These are phyloP conservation scores for Neurospora sp. DNA, from an alignment of 495 filamentous ascomycete genomes.

Conservation along the genomic window DNA sequence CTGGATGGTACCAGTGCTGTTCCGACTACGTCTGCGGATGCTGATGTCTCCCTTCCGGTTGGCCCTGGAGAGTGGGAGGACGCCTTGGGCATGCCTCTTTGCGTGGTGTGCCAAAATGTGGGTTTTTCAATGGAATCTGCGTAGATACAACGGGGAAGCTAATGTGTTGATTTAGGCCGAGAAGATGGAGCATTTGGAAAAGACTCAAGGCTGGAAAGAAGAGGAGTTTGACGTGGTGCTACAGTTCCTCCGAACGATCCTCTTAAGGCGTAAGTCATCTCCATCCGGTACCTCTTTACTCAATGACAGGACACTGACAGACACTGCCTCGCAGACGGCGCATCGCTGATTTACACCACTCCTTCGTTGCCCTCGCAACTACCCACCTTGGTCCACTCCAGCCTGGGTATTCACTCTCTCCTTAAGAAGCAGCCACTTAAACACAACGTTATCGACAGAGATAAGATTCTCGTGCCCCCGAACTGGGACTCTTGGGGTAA, in stretches of 20 bases:
- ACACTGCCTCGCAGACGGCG: conserved; percentile 53
- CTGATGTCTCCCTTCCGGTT: conserved; percentile 62
- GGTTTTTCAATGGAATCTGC: too few relatives aligned
- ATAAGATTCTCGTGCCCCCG: conserved; percentile 85
- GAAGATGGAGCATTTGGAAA: conserved; percentile 78
- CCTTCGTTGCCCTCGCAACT: conserved; percentile 69
- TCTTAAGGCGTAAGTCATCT: conserved; percentile 63
- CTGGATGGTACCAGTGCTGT: conserved; percentile 35
- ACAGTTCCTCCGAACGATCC: conserved; percentile 76
- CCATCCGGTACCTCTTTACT: background rate
- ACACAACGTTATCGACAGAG: conserved; percentile 91
- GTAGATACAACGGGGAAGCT: too few relatives aligned
- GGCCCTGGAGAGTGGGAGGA: conserved; percentile 95
- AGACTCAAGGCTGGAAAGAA: conserved; percentile 82
- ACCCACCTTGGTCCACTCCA: conserved; percentile 75
- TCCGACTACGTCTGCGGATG: conserved; percentile 30
- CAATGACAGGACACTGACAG: conserved; percentile 6
- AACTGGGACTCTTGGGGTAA: conserved; percentile 99
- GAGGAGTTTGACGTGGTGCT: conserved; percentile 87
- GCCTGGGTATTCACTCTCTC: conserved; percentile 81
- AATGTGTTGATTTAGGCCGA: conserved; percentile 52
- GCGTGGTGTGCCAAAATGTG: conserved; percentile 90
- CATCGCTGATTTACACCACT: conserved; percentile 83
- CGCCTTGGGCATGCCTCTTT: conserved; percentile 76
- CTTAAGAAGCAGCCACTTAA: conserved; percentile 74